A percentile compares a stretch with the other conserved stretches of the same genome.
Conservation (phyloP, 2,329 filamentous ascomycete genomes). For the Beauveria rudraprayagi region DNA sequence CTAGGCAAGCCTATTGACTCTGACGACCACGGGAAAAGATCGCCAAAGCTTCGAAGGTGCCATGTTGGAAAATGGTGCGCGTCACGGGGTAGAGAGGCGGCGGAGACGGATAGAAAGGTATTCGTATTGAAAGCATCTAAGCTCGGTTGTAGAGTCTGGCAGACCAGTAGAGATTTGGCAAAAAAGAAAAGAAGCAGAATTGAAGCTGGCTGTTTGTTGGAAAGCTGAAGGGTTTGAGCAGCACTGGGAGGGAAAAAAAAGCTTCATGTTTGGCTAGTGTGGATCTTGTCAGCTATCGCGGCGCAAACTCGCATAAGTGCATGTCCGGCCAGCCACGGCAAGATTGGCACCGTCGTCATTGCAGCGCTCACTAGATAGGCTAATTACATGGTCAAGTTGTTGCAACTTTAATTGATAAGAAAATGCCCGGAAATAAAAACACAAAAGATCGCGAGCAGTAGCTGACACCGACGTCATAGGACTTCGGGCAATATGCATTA, state of each 20-base stretch:
- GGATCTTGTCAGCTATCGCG: constrained; percentile 1
- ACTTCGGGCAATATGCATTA: not conserved
- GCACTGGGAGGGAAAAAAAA: not conserved
- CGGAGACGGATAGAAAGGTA: not conserved
- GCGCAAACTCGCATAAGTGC: constrained; percentile 10
- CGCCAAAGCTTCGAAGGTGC: constrained; percentile 93
- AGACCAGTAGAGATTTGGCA: not conserved
- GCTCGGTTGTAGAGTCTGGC: not conserved
- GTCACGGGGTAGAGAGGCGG: not conserved
- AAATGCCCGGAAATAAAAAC: not conserved
- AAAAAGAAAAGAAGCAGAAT: not conserved
- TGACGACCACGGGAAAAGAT: constrained; percentile 60
- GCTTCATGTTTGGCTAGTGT: not conserved
- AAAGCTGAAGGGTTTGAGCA: not conserved
- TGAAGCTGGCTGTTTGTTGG: not conserved
- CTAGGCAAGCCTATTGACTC: constrained; percentile 84
- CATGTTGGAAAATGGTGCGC: constrained; percentile 24
- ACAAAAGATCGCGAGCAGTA: not conserved
- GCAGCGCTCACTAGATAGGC: not conserved
- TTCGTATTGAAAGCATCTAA: constrained; percentile 6
- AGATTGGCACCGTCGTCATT: not conserved
- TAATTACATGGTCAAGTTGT: not conserved
- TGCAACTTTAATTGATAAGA: not conserved
- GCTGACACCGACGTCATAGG: not conserved
- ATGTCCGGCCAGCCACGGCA: not conserved